A percentile compares a stretch with the other conserved stretches of the same genome.
Evolutionary conservation across 1,284 basidiomycete genomes (phyloP).

Genomic region (Chalciporus sp.): DNA sequence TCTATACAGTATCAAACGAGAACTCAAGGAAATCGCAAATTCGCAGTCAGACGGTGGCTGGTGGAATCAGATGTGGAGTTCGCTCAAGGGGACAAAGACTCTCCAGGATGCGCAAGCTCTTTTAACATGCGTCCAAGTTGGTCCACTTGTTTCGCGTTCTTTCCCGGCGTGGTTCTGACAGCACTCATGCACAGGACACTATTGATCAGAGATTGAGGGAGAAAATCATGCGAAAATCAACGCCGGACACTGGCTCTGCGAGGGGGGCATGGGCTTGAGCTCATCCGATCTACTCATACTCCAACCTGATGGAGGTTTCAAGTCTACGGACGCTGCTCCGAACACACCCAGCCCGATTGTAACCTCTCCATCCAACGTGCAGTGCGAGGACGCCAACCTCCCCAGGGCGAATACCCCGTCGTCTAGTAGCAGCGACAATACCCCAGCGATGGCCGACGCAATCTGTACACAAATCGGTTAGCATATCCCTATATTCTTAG

Average conservation of each 20-base stretch:
- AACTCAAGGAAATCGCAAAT: neutral
- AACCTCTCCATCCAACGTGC: neutral
- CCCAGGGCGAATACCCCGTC: neutral
- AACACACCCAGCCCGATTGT: neutral
- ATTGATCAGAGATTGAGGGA: neutral
- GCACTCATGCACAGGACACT: neutral
- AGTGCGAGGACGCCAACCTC: neutral
- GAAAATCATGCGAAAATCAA: neutral
- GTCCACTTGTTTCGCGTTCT: neutral
- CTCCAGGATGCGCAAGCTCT: neutral
- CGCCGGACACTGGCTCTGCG: neutral
- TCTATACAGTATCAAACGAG: neutral
- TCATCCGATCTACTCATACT: neutral
- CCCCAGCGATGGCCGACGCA: neutral
- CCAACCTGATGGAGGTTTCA: neutral
- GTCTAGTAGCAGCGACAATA: neutral
- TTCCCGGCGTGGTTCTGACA: neutral
- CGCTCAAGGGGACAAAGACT: neutral
- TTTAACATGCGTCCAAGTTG: neutral
- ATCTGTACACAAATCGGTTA: neutral
- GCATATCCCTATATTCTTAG: neutral
- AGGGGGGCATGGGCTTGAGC: neutral
- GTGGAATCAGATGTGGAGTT: neutral
- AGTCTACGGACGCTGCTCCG: neutral
- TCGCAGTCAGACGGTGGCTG: neutral